Percentiles rank a stretch among this genome's conserved stretches.
Conservation (phyloP, 495 filamentous ascomycete genomes). For the Trichoderma parareesei region DNA sequence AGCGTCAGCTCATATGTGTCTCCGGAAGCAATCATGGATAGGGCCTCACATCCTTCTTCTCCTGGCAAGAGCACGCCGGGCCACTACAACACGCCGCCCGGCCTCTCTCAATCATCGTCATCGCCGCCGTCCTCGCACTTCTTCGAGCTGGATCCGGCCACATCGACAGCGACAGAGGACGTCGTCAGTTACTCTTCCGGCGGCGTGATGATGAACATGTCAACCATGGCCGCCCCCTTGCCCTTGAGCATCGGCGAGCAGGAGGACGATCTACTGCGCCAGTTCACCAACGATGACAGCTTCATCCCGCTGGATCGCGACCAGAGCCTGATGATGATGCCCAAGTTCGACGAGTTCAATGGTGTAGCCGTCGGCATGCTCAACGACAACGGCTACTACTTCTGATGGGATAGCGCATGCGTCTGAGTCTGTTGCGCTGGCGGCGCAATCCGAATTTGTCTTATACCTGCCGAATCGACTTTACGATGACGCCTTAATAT, state of each 20-base stretch:
- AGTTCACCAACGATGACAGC: constrained; percentile 24
- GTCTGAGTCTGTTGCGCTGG: background rate
- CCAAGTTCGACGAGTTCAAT: constrained; percentile 39
- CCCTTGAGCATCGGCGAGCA: constrained; percentile 8
- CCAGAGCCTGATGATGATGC: constrained; percentile 32
- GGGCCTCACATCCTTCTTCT: constrained; percentile 32
- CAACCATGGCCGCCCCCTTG: constrained; percentile 22
- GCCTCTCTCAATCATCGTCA: constrained; percentile 41
- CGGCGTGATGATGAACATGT: constrained; percentile 26
- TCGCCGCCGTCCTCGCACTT: constrained; percentile 31
- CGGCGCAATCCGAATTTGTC: background rate
- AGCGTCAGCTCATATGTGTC: constrained; percentile 33
- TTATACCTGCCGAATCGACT: background rate
- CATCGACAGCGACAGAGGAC: constrained; percentile 21
- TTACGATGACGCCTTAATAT: constrained; percentile 2
- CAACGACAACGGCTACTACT: constrained; percentile 24
- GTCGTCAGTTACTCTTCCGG: constrained; percentile 21
- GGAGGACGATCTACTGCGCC: constrained; percentile 27
- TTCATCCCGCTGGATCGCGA: constrained; percentile 32
- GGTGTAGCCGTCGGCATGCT: constrained; percentile 25
- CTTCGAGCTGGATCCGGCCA: constrained; percentile 34
- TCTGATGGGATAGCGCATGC: constrained; percentile 26
- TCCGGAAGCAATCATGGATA: constrained; percentile 23
- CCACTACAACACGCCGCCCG: constrained; percentile 35
- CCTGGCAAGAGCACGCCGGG: constrained; percentile 37